Percentiles rank a stretch among this genome's conserved stretches.
Conservation (phyloP, 768 basidiomycete species). For the Agrocybe pediades region DNA sequence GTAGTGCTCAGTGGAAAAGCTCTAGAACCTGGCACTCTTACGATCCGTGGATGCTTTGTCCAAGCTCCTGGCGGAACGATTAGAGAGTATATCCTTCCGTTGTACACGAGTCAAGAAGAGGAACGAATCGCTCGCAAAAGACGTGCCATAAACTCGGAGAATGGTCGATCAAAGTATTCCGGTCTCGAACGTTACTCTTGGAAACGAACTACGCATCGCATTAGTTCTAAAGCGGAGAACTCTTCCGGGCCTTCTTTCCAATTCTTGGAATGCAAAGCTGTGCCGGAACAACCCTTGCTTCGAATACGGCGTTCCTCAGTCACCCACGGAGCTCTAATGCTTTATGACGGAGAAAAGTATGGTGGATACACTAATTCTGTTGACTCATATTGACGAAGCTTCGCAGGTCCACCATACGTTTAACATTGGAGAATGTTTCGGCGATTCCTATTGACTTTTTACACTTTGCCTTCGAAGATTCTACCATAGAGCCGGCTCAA, state of each 20-base stretch:
- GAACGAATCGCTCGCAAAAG: constrained; percentile 55
- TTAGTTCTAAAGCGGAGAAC: constrained; percentile 24
- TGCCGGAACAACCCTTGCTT: constrained; percentile 85
- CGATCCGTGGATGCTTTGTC: constrained; percentile 76
- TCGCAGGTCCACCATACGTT: constrained; percentile 74
- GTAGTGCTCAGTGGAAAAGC: constrained; percentile 73
- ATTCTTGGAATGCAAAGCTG: constrained; percentile 82
- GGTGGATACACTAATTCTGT: constrained; percentile 24
- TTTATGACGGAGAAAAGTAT: constrained; percentile 93
- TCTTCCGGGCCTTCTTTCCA: constrained; percentile 32
- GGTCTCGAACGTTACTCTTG: constrained; percentile 75
- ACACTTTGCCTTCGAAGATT: constrained; percentile 87
- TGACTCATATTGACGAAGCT: constrained; percentile 8
- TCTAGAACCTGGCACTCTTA: constrained; percentile 61
- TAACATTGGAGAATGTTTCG: constrained; percentile 92
- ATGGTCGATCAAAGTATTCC: constrained; percentile 67
- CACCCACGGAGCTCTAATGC: constrained; percentile 91
- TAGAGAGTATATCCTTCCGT: constrained; percentile 75
- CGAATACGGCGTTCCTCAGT: constrained; percentile 87
- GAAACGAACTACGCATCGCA: constrained; percentile 51
- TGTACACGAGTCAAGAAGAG: constrained; percentile 74
- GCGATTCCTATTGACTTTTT: constrained; percentile 81
- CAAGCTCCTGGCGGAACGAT: constrained; percentile 73
- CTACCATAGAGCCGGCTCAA: constrained; percentile 76
- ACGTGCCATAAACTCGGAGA: constrained; percentile 65